Conservation (phyloP, 2,329 filamentous ascomycete species). For the Dothistroma septosporum region DNA sequence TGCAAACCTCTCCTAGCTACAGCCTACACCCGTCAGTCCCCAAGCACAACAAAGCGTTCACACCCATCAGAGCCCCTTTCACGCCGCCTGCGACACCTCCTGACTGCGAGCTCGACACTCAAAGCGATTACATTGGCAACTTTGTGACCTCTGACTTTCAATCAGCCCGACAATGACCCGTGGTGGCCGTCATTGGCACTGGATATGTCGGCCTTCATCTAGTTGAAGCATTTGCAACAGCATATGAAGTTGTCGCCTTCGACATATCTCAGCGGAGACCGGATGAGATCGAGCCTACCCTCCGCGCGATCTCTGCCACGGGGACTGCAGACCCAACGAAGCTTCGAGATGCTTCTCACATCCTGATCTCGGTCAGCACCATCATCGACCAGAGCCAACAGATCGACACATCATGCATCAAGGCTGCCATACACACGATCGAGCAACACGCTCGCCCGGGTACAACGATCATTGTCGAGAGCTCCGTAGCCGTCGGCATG, state of each 20-base stretch:
- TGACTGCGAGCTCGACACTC: neutral
- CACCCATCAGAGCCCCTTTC: neutral
- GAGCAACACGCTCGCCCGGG: slow-evolving; percentile 5
- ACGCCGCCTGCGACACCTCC: neutral
- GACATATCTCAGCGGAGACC: slow-evolving; percentile 8
- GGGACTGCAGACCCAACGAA: slow-evolving; percentile 3
- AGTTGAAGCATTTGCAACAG: slow-evolving; percentile 9
- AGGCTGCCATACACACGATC: slow-evolving; percentile 7
- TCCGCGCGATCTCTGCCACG: neutral
- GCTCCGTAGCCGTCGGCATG: slow-evolving; percentile 12
- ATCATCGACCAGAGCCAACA: neutral
- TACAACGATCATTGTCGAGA: slow-evolving; percentile 11
- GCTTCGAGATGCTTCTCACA: slow-evolving; percentile 1
- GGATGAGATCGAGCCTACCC: slow-evolving; percentile 1
- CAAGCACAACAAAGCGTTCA: neutral
- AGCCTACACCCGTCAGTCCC: neutral
- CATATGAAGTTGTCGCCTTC: slow-evolving; percentile 8
- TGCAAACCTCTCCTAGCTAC: neutral
- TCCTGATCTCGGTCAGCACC: slow-evolving; percentile 11
- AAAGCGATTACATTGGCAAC: neutral
- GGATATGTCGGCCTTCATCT: slow-evolving; percentile 12
- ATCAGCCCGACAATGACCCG: neutral
- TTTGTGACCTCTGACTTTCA: neutral
- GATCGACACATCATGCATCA: slow-evolving; percentile 8
- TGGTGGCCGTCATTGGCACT: slow-evolving; percentile 8